Conservation (phyloP, 2,329 filamentous ascomycete species). For the Epichloe amarillans region DNA sequence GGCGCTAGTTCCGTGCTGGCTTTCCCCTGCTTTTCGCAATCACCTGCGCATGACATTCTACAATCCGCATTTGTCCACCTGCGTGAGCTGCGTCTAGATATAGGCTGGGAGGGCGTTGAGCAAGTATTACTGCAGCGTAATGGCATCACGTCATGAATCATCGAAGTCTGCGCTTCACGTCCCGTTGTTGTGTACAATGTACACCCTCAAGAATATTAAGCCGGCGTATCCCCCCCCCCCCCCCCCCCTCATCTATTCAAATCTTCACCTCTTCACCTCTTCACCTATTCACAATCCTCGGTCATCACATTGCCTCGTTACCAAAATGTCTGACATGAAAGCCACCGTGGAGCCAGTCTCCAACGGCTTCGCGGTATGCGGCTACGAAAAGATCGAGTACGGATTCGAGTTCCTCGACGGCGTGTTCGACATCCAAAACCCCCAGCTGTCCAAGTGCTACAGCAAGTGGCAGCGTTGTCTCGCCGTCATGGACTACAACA, state of each 20-base stretch:
- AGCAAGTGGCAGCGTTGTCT: constrained; percentile 50
- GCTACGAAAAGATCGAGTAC: constrained; percentile 65
- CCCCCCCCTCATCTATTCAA: no score
- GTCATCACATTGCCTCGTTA: constrained; percentile 9
- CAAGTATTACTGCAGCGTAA: not conserved
- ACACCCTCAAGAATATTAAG: no score
- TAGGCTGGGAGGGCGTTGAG: not conserved
- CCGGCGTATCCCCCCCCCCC: no score
- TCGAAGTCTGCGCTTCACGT: no score
- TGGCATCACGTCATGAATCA: not conserved
- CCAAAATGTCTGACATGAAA: constrained; percentile 53
- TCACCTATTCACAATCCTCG: not conserved
- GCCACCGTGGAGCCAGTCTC: constrained; percentile 50
- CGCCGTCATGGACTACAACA: constrained; percentile 59
- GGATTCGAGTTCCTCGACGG: constrained; percentile 62
- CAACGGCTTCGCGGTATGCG: constrained; percentile 55
- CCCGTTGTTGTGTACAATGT: no score
- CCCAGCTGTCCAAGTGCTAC: constrained; percentile 51
- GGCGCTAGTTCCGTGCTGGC: no score
- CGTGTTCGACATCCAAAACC: constrained; percentile 48
- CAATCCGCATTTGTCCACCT: not conserved
- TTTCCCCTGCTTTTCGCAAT: no score
- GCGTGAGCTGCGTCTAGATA: not conserved
- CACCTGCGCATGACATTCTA: not conserved
- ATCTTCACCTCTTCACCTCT: not conserved